These are phyloP conservation scores for Candolleomyces efflorescens DNA, from an alignment of 768 basidiomycete species.

Conservation along the genomic window DNA sequence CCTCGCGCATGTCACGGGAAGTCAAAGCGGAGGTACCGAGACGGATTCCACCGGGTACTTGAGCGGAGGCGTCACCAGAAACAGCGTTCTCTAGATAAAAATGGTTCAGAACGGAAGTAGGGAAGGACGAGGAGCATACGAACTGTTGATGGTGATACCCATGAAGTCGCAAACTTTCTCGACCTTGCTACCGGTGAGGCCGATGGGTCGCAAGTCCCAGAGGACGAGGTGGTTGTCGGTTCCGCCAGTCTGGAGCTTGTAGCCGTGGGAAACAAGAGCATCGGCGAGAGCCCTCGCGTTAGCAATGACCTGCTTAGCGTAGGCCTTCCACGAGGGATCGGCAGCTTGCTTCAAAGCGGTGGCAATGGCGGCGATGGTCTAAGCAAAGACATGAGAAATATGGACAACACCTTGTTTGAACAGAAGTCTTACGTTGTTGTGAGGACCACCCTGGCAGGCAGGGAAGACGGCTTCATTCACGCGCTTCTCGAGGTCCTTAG, in stretches of 20 bases:
- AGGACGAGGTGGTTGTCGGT: constrained; percentile 98
- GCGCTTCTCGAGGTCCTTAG: constrained; percentile 89
- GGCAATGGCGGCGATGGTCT: constrained; percentile 95
- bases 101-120: background rate
- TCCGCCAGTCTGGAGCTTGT: constrained; percentile 95
- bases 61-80: constrained; percentile 92
- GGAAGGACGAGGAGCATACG: constrained; percentile 20
- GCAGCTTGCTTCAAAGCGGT: constrained; percentile 89
- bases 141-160: constrained; percentile 95
- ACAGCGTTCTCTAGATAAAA: constrained; percentile 80
- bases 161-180: constrained; percentile 97
- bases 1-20: constrained; percentile 88
- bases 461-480: constrained; percentile 99
- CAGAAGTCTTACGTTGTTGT: constrained; percentile 76
- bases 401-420: background rate
- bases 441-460: constrained; percentile 98
- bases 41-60: constrained; percentile 95
- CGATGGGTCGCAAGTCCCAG: constrained; percentile 94
- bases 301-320: constrained; percentile 91
- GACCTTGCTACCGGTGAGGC: constrained; percentile 96
- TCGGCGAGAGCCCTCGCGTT: constrained; percentile 80
- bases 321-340: constrained; percentile 83
- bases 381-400: background rate
- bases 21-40: constrained; percentile 93
- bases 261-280: constrained; percentile 71